phyloP scores from a whole-genome alignment of 2,329 filamentous ascomycete genomes.

The Arthrobotrys entomopaga region DNA sequence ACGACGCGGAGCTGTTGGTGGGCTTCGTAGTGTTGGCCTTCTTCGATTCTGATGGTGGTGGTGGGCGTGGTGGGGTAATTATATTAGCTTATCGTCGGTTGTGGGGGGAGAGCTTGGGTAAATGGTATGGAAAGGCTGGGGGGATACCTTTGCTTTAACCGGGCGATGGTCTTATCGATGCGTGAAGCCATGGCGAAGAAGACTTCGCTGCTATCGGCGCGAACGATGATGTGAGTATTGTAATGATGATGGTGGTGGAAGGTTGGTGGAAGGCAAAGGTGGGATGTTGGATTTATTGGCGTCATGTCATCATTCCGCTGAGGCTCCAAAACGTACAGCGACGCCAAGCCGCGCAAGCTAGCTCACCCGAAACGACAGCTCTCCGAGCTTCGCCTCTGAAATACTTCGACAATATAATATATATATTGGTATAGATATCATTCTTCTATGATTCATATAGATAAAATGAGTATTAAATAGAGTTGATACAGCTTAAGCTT shows the following conservation, averaged over 20 bases:
- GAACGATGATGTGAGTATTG: background rate
- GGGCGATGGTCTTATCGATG: conserved; percentile 76
- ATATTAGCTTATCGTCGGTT: background rate
- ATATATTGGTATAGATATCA: no score
- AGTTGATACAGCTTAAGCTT: no score
- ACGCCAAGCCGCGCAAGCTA: conserved; percentile 27
- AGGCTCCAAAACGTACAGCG: conserved; percentile 23
- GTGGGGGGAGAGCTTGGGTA: conserved; percentile 55
- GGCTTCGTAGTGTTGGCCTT: conserved; percentile 96
- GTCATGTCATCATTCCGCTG: conserved; percentile 43
- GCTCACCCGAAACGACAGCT: no score
- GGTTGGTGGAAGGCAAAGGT: conserved; percentile 34
- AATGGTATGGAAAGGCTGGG: conserved; percentile 16
- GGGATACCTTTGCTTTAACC: conserved; percentile 78
- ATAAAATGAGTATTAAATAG: background rate
- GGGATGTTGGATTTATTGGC: conserved; percentile 46
- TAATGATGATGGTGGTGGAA: no score
- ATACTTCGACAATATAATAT: no score
- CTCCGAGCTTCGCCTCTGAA: no score
- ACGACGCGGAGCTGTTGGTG: conserved; percentile 98
- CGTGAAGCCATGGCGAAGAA: conserved; percentile 65
- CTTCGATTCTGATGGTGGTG: conserved; percentile 77
- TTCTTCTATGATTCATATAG: background rate
- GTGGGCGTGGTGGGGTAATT: conserved; percentile 40
- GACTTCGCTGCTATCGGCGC: background rate